Percentiles rank a stretch among this genome's conserved stretches.
Evolutionary conservation across 345 rosid species (phyloP).

Genomic region (Erucastrum elatum): DNA sequence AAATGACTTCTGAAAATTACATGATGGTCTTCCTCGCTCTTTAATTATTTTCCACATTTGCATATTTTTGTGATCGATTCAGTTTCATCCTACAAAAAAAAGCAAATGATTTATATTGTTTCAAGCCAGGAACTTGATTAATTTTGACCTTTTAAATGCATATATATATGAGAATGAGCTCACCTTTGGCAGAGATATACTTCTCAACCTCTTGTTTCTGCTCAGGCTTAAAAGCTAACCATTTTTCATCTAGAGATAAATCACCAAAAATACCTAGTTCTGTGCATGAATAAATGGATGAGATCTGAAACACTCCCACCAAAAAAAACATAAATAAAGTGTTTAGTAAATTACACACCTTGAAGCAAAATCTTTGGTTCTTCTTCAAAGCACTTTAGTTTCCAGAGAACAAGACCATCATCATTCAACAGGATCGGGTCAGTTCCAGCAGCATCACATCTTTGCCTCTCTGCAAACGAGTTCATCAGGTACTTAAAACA

Average conservation of each 20-base stretch:
- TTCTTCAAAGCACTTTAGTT: constrained; percentile 45
- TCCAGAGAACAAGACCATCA: constrained; percentile 62
- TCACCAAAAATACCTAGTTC: constrained; percentile 46
- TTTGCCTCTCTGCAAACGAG: constrained; percentile 42
- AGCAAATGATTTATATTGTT: background rate
- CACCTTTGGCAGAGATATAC: constrained; percentile 59
- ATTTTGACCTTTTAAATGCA: background rate
- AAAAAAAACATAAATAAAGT: background rate
- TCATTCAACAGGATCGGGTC: constrained; percentile 51
- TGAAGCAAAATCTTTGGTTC: constrained; percentile 58
- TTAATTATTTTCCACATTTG: background rate
- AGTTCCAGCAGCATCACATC: constrained; percentile 72
- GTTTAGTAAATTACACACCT: constrained; percentile 47
- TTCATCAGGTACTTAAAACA: background rate
- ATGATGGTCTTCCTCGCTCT: background rate
- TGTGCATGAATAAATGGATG: constrained; percentile 28
- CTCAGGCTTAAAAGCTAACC: constrained; percentile 58
- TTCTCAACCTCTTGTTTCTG: constrained; percentile 60
- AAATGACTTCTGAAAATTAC: background rate
- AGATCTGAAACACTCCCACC: background rate
- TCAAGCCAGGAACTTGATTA: background rate
- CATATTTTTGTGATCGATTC: background rate
- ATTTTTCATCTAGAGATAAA: constrained; percentile 49
- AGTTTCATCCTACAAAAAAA: background rate
- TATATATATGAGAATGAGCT: background rate